These are phyloP conservation scores for Mucor irregularis DNA, from an alignment of 371 early-diverging fungal species.

Conservation along the genomic window DNA sequence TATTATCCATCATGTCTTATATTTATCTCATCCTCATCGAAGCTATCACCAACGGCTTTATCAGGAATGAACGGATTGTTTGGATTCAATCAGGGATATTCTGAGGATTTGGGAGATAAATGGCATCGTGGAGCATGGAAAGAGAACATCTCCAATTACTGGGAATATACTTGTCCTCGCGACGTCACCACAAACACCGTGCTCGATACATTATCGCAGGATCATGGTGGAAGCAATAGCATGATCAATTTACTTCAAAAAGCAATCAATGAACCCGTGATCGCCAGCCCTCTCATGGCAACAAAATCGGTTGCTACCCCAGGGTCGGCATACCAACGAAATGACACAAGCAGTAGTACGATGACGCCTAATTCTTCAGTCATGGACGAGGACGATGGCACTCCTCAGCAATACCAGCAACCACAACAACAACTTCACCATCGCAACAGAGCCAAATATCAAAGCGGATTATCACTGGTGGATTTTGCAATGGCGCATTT, in stretches of 20 bases:
- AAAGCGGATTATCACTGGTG: constrained; percentile 11
- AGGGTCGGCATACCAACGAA: constrained; percentile 8
- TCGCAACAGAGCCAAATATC: not conserved
- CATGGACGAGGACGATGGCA: constrained; percentile 1
- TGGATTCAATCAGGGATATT: constrained; percentile 35
- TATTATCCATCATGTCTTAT: constrained; percentile 29
- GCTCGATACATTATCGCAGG: constrained; percentile 13
- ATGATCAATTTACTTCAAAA: constrained; percentile 23
- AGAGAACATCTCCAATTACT: constrained; percentile 16
- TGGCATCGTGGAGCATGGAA: constrained; percentile 45
- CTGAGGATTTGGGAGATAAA: constrained; percentile 44
- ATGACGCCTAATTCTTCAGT: not conserved
- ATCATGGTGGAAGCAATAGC: not conserved
- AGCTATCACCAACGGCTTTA: constrained; percentile 27
- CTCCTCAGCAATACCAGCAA: not conserved
- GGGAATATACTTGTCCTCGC: constrained; percentile 21
- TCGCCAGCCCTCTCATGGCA: constrained; percentile 37
- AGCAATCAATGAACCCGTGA: constrained; percentile 30
- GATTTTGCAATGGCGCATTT: constrained; percentile 26
- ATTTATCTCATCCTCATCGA: constrained; percentile 32
- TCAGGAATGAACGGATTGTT: constrained; percentile 38
- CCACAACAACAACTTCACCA: not conserved
- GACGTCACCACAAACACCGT: constrained; percentile 3
- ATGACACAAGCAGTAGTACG: not conserved
- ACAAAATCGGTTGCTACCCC: constrained; percentile 33